Percentiles rank a stretch among this genome's conserved stretches.
Evolutionary conservation across 192 early-diverging fungal genomes (phyloP).

Genomic region (Umbelopsis vinacea): DNA sequence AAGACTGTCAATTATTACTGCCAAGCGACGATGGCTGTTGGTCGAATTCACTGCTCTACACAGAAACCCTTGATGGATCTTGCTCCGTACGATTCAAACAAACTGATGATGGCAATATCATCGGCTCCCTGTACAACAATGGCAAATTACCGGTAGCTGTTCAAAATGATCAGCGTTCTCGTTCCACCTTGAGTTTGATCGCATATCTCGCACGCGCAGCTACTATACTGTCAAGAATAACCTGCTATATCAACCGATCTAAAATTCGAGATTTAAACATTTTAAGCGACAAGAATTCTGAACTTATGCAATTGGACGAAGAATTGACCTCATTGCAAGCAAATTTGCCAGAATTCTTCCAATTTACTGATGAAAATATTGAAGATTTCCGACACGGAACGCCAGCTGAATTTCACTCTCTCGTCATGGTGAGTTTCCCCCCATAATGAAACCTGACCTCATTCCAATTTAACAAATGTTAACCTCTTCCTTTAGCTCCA

Average conservation of each 20-base stretch:
- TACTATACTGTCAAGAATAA: background rate
- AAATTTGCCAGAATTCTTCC: background rate
- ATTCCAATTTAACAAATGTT: background rate
- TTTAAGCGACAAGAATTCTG: background rate
- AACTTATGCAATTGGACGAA: background rate
- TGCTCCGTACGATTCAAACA: slow-evolving; percentile 11
- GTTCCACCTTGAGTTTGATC: background rate
- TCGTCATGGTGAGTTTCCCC: background rate
- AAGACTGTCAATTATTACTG: slow-evolving; percentile 50
- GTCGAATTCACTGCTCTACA: slow-evolving; percentile 39
- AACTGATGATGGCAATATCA: background rate
- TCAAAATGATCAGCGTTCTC: background rate
- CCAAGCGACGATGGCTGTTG: slow-evolving; percentile 55
- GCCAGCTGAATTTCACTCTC: slow-evolving; percentile 13
- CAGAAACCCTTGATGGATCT: slow-evolving; percentile 25
- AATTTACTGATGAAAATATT: slow-evolving; percentile 8
- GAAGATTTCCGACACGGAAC: slow-evolving; percentile 6
- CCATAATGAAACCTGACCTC: background rate
- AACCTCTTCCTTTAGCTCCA: background rate
- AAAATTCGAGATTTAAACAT: slow-evolving; percentile 12
- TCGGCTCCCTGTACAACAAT: slow-evolving; percentile 12
- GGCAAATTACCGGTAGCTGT: background rate
- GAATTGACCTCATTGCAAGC: background rate
- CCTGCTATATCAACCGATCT: slow-evolving; percentile 3
- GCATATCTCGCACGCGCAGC: slow-evolving; percentile 10